Evolutionary conservation across 345 rosid species (phyloP).

Genomic region (Erysimum cheiranthoides): DNA sequence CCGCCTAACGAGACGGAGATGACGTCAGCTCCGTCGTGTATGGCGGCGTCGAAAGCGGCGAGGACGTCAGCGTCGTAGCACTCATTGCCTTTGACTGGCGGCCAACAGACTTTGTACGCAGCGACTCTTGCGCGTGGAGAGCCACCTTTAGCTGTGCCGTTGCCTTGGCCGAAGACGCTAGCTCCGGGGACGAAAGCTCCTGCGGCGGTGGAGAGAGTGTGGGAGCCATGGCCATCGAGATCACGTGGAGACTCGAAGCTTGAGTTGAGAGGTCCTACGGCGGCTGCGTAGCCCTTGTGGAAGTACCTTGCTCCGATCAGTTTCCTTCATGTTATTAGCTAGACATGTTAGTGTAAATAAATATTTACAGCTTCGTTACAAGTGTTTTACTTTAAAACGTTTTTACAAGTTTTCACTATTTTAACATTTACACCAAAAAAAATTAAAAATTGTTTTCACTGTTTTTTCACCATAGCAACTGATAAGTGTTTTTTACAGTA

Average conservation of each 20-base stretch:
- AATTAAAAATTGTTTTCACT: too few species aligned
- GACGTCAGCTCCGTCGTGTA: conserved; percentile 79
- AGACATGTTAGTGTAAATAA: neutral
- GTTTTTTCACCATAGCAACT: neutral
- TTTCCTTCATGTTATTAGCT: conserved; percentile 56
- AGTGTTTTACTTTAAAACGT: neutral
- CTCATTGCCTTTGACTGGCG: conserved; percentile 45
- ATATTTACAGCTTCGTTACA: neutral
- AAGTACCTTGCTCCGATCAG: conserved; percentile 68
- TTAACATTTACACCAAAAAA: neutral
- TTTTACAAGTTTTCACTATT: neutral
- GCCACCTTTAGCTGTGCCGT: conserved; percentile 85
- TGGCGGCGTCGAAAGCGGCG: conserved; percentile 74
- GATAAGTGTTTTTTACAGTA: neutral
- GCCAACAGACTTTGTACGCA: conserved; percentile 91
- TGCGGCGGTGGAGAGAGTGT: conserved; percentile 87
- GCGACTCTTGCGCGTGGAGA: conserved; percentile 84
- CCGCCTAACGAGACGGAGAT: conserved; percentile 79
- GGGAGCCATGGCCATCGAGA: conserved; percentile 82
- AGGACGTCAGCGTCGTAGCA: conserved; percentile 83
- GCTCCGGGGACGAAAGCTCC: conserved; percentile 66
- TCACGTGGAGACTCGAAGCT: conserved; percentile 71
- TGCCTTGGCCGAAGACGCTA: conserved; percentile 58
- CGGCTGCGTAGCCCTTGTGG: conserved; percentile 53
- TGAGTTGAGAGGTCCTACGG: conserved; percentile 55